These are phyloP conservation scores for Marchantia paleacea DNA, from an alignment of 225 moss, liverwort and hornwort species.

Conservation along the genomic window DNA sequence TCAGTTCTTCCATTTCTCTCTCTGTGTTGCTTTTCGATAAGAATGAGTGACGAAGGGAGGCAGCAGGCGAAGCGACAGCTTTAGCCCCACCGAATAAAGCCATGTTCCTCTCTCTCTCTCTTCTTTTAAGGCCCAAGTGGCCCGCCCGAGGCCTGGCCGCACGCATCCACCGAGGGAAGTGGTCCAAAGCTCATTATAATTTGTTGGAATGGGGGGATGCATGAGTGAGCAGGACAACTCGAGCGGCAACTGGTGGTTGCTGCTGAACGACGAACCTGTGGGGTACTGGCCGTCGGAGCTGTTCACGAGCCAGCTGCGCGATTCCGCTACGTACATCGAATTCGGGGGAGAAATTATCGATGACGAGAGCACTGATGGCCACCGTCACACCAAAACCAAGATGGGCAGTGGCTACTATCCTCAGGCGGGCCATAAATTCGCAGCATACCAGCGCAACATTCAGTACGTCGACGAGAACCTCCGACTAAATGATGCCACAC, in stretches of 20 bases:
- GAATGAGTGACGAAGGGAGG: too few species aligned
- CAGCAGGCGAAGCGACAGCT: too few species aligned
- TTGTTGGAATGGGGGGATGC: not conserved
- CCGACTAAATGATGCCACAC: not conserved
- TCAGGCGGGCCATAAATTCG: constrained; percentile 1
- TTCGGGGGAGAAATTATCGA: constrained; percentile 25
- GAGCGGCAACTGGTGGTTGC: constrained; percentile 26
- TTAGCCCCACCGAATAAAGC: too few species aligned
- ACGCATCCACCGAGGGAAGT: not conserved
- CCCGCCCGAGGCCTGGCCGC: too few species aligned
- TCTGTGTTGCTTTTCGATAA: too few species aligned
- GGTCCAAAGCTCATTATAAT: not conserved
- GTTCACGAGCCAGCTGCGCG: constrained; percentile 13
- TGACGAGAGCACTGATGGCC: not conserved
- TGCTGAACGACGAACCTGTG: constrained; percentile 21
- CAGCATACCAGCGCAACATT: constrained; percentile 22
- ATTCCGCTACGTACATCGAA: constrained; percentile 6
- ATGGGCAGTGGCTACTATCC: constrained; percentile 24
- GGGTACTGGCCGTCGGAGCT: constrained; percentile 23
- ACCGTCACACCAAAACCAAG: constrained; percentile 15
- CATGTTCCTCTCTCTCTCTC: too few species aligned
- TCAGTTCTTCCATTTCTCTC: too few species aligned
- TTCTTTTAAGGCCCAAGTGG: too few species aligned
- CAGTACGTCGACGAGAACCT: not conserved
- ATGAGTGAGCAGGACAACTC: constrained; percentile 1